These are phyloP conservation scores for Ceratocystis ficicola DNA, from an alignment of 2,329 filamentous ascomycete genomes.

Conservation along the genomic window DNA sequence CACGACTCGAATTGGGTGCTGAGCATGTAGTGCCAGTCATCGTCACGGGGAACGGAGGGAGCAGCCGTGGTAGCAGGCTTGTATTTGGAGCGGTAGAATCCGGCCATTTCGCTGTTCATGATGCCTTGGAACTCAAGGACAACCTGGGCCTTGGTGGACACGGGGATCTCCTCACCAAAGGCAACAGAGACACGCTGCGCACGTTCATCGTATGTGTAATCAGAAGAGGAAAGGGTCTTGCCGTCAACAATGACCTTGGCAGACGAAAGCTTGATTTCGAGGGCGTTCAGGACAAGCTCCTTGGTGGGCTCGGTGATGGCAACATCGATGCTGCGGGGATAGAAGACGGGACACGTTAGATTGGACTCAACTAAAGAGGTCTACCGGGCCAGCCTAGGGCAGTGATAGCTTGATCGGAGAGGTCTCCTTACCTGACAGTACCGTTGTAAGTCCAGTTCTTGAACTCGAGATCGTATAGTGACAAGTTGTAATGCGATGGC, in stretches of 20 bases:
- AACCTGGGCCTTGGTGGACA: slow-evolving; percentile 53
- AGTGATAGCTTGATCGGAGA: neutral
- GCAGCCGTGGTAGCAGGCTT: slow-evolving; percentile 63
- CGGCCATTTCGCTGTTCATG: slow-evolving; percentile 84
- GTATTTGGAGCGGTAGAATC: slow-evolving; percentile 91
- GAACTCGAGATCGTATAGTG: slow-evolving; percentile 71
- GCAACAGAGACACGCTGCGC: slow-evolving; percentile 70
- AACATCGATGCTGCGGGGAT: slow-evolving; percentile 50
- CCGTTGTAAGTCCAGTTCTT: slow-evolving; percentile 66
- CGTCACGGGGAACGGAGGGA: slow-evolving; percentile 63
- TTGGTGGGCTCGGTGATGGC: slow-evolving; percentile 60
- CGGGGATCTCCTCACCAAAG: slow-evolving; percentile 60
- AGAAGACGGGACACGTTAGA: slow-evolving; percentile 16
- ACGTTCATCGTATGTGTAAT: slow-evolving; percentile 68
- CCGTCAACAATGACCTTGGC: slow-evolving; percentile 43
- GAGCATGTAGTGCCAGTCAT: slow-evolving; percentile 60
- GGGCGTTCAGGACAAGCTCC: slow-evolving; percentile 71
- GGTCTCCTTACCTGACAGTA: slow-evolving; percentile 45
- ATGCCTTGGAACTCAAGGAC: slow-evolving; percentile 64
- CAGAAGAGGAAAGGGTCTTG: slow-evolving; percentile 36
- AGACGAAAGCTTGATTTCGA: slow-evolving; percentile 65
- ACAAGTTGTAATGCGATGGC: slow-evolving; percentile 75
- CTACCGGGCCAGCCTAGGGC: neutral
- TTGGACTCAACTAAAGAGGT: neutral
- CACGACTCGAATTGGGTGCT: slow-evolving; percentile 97